Conservation (phyloP, 1,284 basidiomycete genomes). For the Ceratobasidium sp. region DNA sequence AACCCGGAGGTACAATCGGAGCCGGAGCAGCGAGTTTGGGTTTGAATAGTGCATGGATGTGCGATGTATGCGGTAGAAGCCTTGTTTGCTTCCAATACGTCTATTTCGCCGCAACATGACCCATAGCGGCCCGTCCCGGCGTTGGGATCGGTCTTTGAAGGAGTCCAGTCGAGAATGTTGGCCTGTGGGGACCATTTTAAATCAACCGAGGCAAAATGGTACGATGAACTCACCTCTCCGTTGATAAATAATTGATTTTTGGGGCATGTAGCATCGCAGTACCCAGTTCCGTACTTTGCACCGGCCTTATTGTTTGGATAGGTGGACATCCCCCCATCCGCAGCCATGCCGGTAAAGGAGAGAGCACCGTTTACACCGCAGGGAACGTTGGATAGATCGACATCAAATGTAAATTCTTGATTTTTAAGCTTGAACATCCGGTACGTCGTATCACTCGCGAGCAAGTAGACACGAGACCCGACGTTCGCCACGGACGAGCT, state of each 20-base stretch:
- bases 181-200: conserved; percentile 27
- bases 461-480: conserved; percentile 69
- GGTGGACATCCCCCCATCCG: conserved; percentile 67
- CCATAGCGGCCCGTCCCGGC: conserved; percentile 46
- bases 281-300: conserved; percentile 55
- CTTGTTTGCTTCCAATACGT: conserved; percentile 60
- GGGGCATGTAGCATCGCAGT: conserved; percentile 70
- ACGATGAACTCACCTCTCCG: conserved; percentile 57
- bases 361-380: conserved; percentile 70
- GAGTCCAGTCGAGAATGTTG: conserved; percentile 30
- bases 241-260: conserved; percentile 65
- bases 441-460: conserved; percentile 62
- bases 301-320: conserved; percentile 69
- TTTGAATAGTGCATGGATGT: conserved; percentile 43
- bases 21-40: conserved; percentile 47
- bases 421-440: conserved; percentile 68
- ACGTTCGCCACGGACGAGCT: conserved; percentile 59
- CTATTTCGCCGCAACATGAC: conserved; percentile 48
- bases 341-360: conserved; percentile 67
- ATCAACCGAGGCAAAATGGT: not conserved
- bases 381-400: conserved; percentile 68
- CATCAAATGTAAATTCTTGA: conserved; percentile 71
- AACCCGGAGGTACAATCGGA: conserved; percentile 50
- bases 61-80: conserved; percentile 64
- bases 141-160: conserved; percentile 28